Conservation (phyloP, 371 early-diverging fungal species). For the Syncephalastrum racemosum region DNA sequence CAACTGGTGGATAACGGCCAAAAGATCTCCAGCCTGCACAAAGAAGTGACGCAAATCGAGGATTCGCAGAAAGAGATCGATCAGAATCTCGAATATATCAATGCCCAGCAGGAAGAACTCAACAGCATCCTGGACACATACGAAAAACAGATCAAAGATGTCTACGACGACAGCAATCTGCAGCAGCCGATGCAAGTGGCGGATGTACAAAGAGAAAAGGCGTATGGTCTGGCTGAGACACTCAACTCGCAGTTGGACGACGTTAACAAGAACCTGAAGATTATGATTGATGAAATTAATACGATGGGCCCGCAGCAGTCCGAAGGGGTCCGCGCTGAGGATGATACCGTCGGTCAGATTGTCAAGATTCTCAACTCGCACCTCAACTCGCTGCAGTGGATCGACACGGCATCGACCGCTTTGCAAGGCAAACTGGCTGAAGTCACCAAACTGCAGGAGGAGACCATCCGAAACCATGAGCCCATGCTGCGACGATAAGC, state of each 20-base stretch:
- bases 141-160: constrained; percentile 66
- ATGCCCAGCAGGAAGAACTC: constrained; percentile 84
- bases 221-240: constrained; percentile 82
- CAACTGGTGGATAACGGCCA: constrained; percentile 82
- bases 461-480: constrained; percentile 42
- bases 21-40: constrained; percentile 74
- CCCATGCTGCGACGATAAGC: constrained; percentile 10
- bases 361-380: constrained; percentile 88
- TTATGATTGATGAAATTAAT: constrained; percentile 89
- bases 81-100: constrained; percentile 82
- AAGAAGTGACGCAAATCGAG: constrained; percentile 73
- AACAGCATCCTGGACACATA: constrained; percentile 75
- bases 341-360: constrained; percentile 61
- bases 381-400: constrained; percentile 88
- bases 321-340: constrained; percentile 34
- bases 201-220: constrained; percentile 85
- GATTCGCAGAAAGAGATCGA: constrained; percentile 77
- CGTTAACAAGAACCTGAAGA: constrained; percentile 73
- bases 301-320: constrained; percentile 44
- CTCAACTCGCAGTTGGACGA: constrained; percentile 87
- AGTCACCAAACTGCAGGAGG: constrained; percentile 48
- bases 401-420: constrained; percentile 59
- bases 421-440: constrained; percentile 56
- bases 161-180: constrained; percentile 50
- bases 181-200: constrained; percentile 60